Evolutionary conservation across 2,329 filamentous ascomycete species (phyloP).

Genomic region (Nemania sp.): DNA sequence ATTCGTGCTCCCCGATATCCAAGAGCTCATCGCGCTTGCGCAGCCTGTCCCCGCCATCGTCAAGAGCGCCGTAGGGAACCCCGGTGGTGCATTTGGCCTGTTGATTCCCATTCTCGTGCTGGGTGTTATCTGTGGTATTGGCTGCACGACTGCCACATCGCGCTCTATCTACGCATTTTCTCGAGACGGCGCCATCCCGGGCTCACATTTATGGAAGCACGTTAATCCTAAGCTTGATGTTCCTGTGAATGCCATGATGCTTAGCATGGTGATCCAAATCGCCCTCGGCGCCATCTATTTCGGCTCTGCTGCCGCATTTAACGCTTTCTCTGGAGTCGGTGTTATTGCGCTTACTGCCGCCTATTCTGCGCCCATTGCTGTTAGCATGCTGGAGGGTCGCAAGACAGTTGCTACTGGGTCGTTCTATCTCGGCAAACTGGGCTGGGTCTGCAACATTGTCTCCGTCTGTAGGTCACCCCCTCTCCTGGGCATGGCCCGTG

Average conservation of each 20-base stretch:
- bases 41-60: conserved; percentile 70
- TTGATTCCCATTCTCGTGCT: conserved; percentile 68
- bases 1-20: conserved; percentile 69
- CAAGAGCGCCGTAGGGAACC: conserved; percentile 61
- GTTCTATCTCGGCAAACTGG: conserved; percentile 66
- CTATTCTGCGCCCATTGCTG: conserved; percentile 68
- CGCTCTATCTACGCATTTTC: conserved; percentile 72
- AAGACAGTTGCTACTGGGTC: conserved; percentile 58
- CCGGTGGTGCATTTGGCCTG: conserved; percentile 64
- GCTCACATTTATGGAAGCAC: conserved; percentile 61
- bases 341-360: conserved; percentile 71
- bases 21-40: conserved; percentile 54
- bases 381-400: conserved; percentile 64
- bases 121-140: conserved; percentile 67
- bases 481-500: conserved; percentile 3
- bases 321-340: conserved; percentile 70
- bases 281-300: conserved; percentile 70
- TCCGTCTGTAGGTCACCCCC: conserved; percentile 58
- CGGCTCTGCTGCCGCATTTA: conserved; percentile 70
- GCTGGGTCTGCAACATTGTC: conserved; percentile 64
- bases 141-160: conserved; percentile 70
- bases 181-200: conserved; percentile 70
- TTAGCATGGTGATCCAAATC: conserved; percentile 67
- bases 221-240: conserved; percentile 66
- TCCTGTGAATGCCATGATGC: conserved; percentile 73